phyloP scores from a whole-genome alignment of 768 basidiomycete species.

The Agaricus blazei region DNA sequence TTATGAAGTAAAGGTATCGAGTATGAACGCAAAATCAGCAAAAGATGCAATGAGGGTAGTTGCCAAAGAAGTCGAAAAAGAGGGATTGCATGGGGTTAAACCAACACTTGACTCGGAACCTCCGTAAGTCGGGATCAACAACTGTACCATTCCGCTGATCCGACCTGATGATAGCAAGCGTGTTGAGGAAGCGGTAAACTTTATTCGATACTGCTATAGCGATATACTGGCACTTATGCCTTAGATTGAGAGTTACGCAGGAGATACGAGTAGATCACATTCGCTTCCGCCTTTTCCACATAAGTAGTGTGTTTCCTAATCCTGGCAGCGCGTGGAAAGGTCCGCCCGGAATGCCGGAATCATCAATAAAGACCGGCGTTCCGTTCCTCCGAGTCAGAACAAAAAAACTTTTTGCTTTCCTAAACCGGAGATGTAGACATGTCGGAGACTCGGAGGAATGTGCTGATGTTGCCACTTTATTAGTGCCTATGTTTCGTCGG shows the following conservation, averaged over 20 bases:
- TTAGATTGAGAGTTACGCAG: conserved; percentile 11
- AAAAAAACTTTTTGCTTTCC: conserved; percentile 39
- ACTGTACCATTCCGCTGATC: conserved; percentile 16
- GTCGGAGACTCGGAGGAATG: not conserved
- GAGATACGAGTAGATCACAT: not conserved
- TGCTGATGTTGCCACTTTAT: conserved; percentile 3
- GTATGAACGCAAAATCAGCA: conserved; percentile 38
- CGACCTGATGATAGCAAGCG: conserved; percentile 26
- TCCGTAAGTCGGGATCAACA: conserved; percentile 37
- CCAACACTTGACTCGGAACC: conserved; percentile 27
- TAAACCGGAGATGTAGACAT: not conserved
- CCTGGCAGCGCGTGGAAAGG: too few relatives aligned
- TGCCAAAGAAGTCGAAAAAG: conserved; percentile 54
- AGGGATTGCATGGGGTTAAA: conserved; percentile 46
- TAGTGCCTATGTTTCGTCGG: not conserved
- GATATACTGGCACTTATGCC: conserved; percentile 56
- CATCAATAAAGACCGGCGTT: conserved; percentile 16
- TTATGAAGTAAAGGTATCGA: conserved; percentile 50
- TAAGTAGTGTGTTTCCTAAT: too few relatives aligned
- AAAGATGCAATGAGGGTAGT: conserved; percentile 52
- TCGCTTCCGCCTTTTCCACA: too few relatives aligned
- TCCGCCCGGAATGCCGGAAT: not conserved
- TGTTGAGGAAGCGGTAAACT: conserved; percentile 46
- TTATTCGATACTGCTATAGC: conserved; percentile 48
- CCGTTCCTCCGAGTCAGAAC: conserved; percentile 34